A percentile compares a stretch with the other conserved stretches of the same genome.
phyloP scores from a whole-genome alignment of 192 early-diverging fungal genomes.

The Backusella parvicylindrica region DNA sequence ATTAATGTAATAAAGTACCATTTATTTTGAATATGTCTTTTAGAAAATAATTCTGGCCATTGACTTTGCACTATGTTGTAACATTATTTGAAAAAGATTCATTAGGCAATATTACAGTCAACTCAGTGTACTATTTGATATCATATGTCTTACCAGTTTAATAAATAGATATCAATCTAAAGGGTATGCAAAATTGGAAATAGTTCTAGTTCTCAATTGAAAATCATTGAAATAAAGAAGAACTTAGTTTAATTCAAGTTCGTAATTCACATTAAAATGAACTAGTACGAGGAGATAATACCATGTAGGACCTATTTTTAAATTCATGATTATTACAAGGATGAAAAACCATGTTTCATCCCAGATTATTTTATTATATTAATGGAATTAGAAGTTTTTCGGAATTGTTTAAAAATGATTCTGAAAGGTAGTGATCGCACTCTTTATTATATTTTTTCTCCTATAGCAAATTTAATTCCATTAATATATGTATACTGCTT shows the following conservation, averaged over 20 bases:
- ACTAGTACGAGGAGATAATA: neutral
- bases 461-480: no score
- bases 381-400: neutral
- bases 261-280: neutral
- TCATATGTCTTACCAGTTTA: neutral
- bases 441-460: no score
- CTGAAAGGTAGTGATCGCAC: no score
- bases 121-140: neutral
- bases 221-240: neutral
- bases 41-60: no score
- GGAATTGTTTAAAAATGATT: neutral
- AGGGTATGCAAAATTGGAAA: neutral
- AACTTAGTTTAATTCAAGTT: neutral
- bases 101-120: no score
- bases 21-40: no score
- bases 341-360: neutral
- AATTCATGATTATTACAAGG: neutral
- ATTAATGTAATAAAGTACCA: neutral
- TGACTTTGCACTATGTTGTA: no score
- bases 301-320: neutral
- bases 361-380: neutral
- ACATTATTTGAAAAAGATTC: no score
- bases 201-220: neutral
- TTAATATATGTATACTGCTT: no score
- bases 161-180: neutral